Percentiles rank a stretch among this genome's conserved stretches.
These are phyloP conservation scores for Ganoderma multipileum DNA, from an alignment of 1,284 basidiomycete genomes.

Conservation along the genomic window DNA sequence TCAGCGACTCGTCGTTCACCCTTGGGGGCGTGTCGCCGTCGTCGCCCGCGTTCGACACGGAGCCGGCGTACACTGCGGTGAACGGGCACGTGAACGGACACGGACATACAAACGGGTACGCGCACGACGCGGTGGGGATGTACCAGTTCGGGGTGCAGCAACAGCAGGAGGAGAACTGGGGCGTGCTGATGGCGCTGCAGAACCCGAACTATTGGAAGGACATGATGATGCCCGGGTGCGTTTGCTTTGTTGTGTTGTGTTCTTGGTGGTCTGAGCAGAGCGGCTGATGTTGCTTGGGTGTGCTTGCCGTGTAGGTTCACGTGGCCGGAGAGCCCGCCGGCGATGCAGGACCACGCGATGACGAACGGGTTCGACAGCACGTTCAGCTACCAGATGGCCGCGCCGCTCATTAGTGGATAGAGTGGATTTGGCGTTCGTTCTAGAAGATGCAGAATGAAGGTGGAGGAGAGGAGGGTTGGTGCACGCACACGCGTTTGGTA, in stretches of 20 bases:
- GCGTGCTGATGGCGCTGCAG: conserved; percentile 74
- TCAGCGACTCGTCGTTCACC: conserved; percentile 27
- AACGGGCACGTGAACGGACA: conserved; percentile 30
- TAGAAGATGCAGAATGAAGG: no score
- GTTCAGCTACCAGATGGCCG: conserved; percentile 27
- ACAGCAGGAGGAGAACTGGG: conserved; percentile 56
- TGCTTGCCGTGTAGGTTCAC: conserved; percentile 27
- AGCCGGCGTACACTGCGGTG: conserved; percentile 32
- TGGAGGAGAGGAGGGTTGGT: neutral
- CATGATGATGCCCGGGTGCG: conserved; percentile 84
- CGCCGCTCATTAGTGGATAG: conserved; percentile 25
- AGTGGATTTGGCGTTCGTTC: neutral
- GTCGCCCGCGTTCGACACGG: conserved; percentile 34
- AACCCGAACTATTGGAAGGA: conserved; percentile 76
- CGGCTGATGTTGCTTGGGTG: neutral
- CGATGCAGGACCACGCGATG: conserved; percentile 17
- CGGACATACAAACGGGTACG: conserved; percentile 17
- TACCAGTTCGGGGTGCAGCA: conserved; percentile 31
- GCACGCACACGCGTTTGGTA: neutral
- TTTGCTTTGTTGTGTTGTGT: neutral
- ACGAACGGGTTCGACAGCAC: conserved; percentile 25
- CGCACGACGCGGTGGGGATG: conserved; percentile 15
- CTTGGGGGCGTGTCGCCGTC: conserved; percentile 25
- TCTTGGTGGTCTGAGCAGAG: neutral
- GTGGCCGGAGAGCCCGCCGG: conserved; percentile 33